These are phyloP conservation scores for Auricularia auricula-judae DNA, from an alignment of 768 basidiomycete genomes.

Conservation along the genomic window DNA sequence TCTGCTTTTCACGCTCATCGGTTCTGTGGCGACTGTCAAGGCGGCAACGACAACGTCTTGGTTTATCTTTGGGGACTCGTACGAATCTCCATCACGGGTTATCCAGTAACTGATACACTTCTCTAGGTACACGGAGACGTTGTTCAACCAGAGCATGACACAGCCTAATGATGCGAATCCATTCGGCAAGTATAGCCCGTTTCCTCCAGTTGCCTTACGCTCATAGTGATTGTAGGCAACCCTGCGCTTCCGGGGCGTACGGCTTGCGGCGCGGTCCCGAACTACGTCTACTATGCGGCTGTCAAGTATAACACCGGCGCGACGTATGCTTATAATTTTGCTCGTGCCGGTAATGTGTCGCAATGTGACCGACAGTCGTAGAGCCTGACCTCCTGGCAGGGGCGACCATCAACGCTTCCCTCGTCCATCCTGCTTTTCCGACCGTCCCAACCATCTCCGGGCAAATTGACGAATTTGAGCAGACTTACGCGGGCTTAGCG, in stretches of 20 bases:
- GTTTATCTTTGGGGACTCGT: conserved; percentile 45
- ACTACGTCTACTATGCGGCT: conserved; percentile 49
- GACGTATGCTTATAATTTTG: conserved; percentile 52
- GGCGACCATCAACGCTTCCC: conserved; percentile 25
- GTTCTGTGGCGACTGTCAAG: too few species aligned
- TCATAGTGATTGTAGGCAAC: conserved; percentile 16
- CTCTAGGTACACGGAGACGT: conserved; percentile 35
- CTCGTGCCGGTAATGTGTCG: conserved; percentile 49
- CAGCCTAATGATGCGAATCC: too few species aligned
- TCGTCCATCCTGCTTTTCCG: conserved; percentile 26
- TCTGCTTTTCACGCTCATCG: too few species aligned
- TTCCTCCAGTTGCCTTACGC: not conserved
- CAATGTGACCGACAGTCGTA: conserved; percentile 37
- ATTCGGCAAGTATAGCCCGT: too few species aligned
- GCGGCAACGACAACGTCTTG: conserved; percentile 30
- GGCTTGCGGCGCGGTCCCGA: conserved; percentile 31
- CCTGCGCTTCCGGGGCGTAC: conserved; percentile 42
- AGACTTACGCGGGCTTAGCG: not conserved
- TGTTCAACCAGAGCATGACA: conserved; percentile 29
- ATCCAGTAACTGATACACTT: too few species aligned
- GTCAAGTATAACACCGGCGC: conserved; percentile 41
- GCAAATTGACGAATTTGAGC: not conserved
- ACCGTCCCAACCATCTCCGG: conserved; percentile 15
- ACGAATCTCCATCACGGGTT: too few species aligned
- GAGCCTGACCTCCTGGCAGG: conserved; percentile 44